Conservation (phyloP, 805 yeast species). For the Metschnikowia corniflorae region DNA sequence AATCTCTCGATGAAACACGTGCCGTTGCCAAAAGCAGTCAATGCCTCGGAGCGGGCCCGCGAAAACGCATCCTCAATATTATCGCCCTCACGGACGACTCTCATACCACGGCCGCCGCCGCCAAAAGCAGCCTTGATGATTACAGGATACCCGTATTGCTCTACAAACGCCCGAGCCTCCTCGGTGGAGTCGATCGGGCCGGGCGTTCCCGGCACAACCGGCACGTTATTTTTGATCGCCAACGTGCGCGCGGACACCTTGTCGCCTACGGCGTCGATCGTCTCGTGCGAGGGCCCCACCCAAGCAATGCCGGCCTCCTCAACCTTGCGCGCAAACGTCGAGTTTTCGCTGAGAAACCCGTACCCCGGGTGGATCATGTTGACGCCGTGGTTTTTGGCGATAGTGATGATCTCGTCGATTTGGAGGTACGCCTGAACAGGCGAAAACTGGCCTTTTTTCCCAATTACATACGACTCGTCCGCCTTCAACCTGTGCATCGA, state of each 20-base stretch:
- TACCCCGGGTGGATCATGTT: conserved; percentile 41
- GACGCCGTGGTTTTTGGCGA: conserved; percentile 51
- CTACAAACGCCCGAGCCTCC: conserved; percentile 79
- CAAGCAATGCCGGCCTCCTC: conserved; percentile 88
- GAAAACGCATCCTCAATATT: conserved; percentile 85
- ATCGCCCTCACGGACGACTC: conserved; percentile 97
- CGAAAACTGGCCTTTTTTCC: conserved; percentile 80
- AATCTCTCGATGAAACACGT: conserved; percentile 97
- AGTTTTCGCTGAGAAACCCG: conserved; percentile 81
- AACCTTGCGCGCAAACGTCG: conserved; percentile 90
- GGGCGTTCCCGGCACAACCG: conserved; percentile 96
- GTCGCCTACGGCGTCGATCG: conserved; percentile 94
- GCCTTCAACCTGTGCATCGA: conserved; percentile 95
- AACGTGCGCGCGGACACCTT: conserved; percentile 90
- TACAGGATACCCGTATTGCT: conserved; percentile 87
- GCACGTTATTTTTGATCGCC: conserved; percentile 79
- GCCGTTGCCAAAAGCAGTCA: conserved; percentile 96
- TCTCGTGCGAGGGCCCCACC: conserved; percentile 88
- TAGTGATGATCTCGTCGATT: conserved; percentile 85
- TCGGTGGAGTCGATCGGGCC: conserved; percentile 85
- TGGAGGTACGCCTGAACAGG: conserved; percentile 96
- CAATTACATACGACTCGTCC: conserved; percentile 90
- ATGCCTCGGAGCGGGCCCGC: conserved; percentile 93
- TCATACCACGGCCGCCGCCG: conserved; percentile 99
- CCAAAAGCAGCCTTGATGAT: conserved; percentile 98